Base-by-base conservation (phyloP, 2,329 filamentous ascomycete species). In the Xylariaceae sp. region DNA sequence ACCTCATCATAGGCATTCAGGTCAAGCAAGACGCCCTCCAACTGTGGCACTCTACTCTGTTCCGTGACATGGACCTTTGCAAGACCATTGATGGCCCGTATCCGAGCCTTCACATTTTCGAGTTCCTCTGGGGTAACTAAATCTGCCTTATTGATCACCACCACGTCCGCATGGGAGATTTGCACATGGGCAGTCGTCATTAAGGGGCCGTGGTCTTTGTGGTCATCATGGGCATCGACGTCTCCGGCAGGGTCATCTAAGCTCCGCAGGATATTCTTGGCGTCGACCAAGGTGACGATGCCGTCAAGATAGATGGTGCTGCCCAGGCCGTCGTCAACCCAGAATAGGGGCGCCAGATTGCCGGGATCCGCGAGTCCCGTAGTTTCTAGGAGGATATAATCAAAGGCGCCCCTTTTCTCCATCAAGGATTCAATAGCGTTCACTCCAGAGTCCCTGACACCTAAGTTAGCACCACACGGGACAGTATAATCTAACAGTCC, bases 341-440 rank as follows among this genome's bases (percentile, higher is more conserved):
- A 98, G 67, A 98, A 98, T 11, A 97, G 68, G 1, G 92, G 92
- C 0, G 92, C 92, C 36, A 98, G 80, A 55, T 97, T 97, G 1
- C 92, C 92, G 0, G 92, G 92, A 57, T 98, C 90, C 4, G 92
- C 92, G 5, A 98, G 74, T 0, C 92, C 92, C 0, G 92, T 97
- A 0, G 92, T 98, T 62, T 98, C 92, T 1, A 98, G 79, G 2
- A 98, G 75, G 50, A 98, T 97, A 66, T 97, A 98, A 67, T 98
- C 92, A 58, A 98, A 98, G 4, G 83, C 82, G 34, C 90, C 90
- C 49, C 86, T 87, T 55, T 88, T 88, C 48, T 89, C 86, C 87
- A 98, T 97, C 3, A 98, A 70, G 1, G 87, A 87, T 66, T 98
- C 92, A 38, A 98, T 94, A 24, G 92, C 92, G 50, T 87, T 87